Evolutionary conservation across 805 yeast genomes (phyloP).

Genomic region (Yarrowia phangngaensis): DNA sequence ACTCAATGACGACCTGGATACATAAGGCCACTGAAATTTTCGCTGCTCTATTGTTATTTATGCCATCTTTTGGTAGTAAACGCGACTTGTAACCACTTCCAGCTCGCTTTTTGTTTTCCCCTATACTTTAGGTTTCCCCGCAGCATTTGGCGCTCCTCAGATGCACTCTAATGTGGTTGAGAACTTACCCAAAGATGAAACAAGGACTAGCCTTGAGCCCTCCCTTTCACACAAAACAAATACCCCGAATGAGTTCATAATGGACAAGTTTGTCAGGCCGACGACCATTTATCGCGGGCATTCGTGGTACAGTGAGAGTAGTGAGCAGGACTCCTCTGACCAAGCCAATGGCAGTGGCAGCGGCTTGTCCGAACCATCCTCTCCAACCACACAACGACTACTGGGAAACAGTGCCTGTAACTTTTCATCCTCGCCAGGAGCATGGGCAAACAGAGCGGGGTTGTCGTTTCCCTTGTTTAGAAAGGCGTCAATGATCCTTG

Average conservation of each 20-base stretch:
- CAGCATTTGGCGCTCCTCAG: too few species aligned
- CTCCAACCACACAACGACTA: constrained; percentile 19
- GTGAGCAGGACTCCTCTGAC: constrained; percentile 14
- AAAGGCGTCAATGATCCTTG: constrained; percentile 43
- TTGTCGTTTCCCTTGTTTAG: constrained; percentile 30
- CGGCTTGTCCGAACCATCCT: neutral
- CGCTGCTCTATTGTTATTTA: too few species aligned
- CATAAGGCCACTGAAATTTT: too few species aligned
- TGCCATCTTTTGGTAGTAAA: too few species aligned
- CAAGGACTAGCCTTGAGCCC: too few species aligned
- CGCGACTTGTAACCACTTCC: too few species aligned
- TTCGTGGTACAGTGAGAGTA: constrained; percentile 20
- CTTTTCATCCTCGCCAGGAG: constrained; percentile 1
- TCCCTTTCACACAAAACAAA: too few species aligned
- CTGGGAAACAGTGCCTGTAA: neutral
- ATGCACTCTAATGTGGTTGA: too few species aligned
- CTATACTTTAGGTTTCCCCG: too few species aligned
- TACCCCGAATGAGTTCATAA: neutral
- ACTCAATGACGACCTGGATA: too few species aligned
- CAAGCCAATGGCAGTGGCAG: neutral
- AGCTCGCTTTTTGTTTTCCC: too few species aligned
- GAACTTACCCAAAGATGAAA: too few species aligned
- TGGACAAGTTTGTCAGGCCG: constrained; percentile 6
- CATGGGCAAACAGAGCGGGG: constrained; percentile 17
- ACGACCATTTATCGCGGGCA: constrained; percentile 13